phyloP scores from a whole-genome alignment of 1,139 yeast species.

The Debaryomycetaceae sp. region DNA sequence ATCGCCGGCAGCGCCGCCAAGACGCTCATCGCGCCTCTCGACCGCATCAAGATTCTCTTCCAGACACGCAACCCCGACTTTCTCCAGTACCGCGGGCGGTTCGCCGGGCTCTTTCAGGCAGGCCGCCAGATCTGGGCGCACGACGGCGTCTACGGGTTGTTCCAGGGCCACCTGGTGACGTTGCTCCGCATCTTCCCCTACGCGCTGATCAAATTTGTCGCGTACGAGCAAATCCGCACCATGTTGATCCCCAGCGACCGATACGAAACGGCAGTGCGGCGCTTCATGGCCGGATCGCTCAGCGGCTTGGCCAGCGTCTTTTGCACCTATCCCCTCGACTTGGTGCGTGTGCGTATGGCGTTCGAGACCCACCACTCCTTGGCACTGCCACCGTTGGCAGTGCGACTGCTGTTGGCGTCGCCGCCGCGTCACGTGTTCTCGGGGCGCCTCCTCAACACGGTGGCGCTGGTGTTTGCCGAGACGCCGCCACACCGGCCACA shows the following conservation, averaged over 20 bases:
- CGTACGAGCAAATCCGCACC: conserved; percentile 87
- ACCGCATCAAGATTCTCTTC: conserved; percentile 87
- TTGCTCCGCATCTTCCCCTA: conserved; percentile 88
- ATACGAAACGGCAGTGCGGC: conserved; percentile 74
- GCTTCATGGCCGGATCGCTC: conserved; percentile 85
- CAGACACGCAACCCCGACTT: conserved; percentile 95
- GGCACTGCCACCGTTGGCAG: no score
- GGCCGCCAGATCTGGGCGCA: conserved; percentile 57
- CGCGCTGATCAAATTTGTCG: conserved; percentile 96
- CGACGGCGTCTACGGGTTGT: conserved; percentile 81
- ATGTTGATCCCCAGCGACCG: conserved; percentile 68
- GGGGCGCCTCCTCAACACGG: conserved; percentile 55
- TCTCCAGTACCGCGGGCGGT: conserved; percentile 72
- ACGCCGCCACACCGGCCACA: conserved; percentile 43
- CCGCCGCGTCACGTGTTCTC: conserved; percentile 13
- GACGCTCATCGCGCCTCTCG: conserved; percentile 91
- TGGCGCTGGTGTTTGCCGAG: conserved; percentile 57
- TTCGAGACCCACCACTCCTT: conserved; percentile 60
- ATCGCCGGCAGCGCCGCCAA: conserved; percentile 94
- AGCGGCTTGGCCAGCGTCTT: conserved; percentile 86
- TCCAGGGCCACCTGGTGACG: conserved; percentile 95
- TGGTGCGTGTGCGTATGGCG: conserved; percentile 86
- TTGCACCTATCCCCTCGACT: conserved; percentile 87
- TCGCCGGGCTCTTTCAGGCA: conserved; percentile 72
- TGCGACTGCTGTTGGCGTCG: no score